Evolutionary conservation across 75 land plant genomes (phyloP).

Genomic region (Pinus taeda): DNA sequence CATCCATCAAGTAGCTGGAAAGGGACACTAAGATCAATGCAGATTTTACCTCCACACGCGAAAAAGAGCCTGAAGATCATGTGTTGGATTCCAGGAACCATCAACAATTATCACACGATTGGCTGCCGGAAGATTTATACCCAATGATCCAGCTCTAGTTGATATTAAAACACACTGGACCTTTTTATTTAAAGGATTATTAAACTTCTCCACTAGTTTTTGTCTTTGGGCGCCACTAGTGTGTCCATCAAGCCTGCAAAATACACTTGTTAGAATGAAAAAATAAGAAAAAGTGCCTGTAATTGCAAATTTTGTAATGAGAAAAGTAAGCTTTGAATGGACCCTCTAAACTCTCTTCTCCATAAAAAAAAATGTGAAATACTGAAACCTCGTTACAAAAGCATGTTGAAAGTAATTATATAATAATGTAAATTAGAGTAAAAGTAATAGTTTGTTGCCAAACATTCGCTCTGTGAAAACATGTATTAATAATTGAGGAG

Average conservation of each 20-base stretch:
- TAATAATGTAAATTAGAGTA: too few species aligned
- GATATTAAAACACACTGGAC: conserved; percentile 93
- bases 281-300: neutral
- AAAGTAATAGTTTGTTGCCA: too few species aligned
- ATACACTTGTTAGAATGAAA: neutral
- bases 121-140: conserved; percentile 94
- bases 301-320: neutral
- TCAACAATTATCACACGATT: conserved; percentile 98
- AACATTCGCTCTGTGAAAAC: too few species aligned
- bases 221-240: conserved; percentile 77
- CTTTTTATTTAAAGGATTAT: conserved; percentile 67
- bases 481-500: too few species aligned
- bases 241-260: conserved; percentile 88
- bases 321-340: neutral
- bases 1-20: neutral
- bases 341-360: neutral
- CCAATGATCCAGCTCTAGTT: conserved; percentile 94
- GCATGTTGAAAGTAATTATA: neutral
- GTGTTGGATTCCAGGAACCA: conserved; percentile 99
- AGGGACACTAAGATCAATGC: too few species aligned
- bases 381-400: neutral
- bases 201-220: conserved; percentile 83
- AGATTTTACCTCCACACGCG: conserved; percentile 88
- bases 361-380: neutral
- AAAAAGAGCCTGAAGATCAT: conserved; percentile 97